Base-by-base conservation (phyloP, 225 moss, liverwort and hornwort genomes). In the Pseudisothecium myosuroides region DNA sequence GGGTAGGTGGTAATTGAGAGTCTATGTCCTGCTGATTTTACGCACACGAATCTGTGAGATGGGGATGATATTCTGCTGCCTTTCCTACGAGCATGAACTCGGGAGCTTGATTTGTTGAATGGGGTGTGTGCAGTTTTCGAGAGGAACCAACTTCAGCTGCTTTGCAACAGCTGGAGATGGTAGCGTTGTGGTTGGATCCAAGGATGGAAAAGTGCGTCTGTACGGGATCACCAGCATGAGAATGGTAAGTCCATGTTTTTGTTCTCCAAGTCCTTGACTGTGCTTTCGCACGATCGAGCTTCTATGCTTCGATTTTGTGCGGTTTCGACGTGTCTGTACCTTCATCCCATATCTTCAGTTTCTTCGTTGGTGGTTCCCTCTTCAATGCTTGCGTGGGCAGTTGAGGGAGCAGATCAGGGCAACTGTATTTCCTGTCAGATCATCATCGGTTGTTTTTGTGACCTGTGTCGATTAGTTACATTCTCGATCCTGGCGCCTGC, bases 141-240 rank as follows among this genome's bases (percentile, higher is more conserved):
- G 93, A 43, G 98, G 97, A 74, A 97, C 98, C 9, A 97, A 96
- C 80, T 98, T 98, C 79, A 93, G 94, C 71, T 98, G 97, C 90
- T 96, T 98, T 76, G 98, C 98, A 39, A 91, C 96, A 24, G 90
- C 97, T 67, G 97, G 98, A 73, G 96, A 97, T 89, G 96, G 98
- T 37, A 95, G 96, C 59, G 92, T 98, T 29, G 97, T 97, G 17
- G 98, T 98, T 79, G 98, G 98, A 75, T 98, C 98, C 24, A 91
- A 94, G 83, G 98, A 98, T 84, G 97, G 97, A 54, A 98, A 98
- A 91, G 97, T 98, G 85, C 95, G 98, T 56, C 88, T 97, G 65
- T 97, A 98, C 75, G 96, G 97, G 87, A 94, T 93, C n/a, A 95
- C 94, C 56, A 97, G 96, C 87, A 97, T 98, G 98, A 94, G 96